phyloP scores from a whole-genome alignment of 192 early-diverging fungal genomes.

The Linnemannia elongata region DNA sequence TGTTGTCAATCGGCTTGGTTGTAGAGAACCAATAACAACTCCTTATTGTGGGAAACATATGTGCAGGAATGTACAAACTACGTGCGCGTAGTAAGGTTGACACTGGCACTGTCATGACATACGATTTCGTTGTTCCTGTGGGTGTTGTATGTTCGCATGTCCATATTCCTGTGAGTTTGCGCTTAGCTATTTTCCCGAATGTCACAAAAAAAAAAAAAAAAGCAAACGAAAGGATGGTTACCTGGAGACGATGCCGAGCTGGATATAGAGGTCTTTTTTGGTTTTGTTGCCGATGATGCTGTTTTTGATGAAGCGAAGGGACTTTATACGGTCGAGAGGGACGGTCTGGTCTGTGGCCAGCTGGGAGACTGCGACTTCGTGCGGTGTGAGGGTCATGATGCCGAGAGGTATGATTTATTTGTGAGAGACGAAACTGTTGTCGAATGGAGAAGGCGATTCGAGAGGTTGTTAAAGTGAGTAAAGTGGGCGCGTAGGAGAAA shows the following conservation, averaged over 20 bases:
- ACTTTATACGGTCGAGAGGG: slow-evolving; percentile 59
- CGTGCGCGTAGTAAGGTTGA: not conserved
- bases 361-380: slow-evolving; percentile 67
- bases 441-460: not conserved
- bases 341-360: slow-evolving; percentile 55
- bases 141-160: no score
- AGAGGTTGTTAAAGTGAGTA: not conserved
- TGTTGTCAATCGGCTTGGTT: not conserved
- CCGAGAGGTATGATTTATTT: not conserved
- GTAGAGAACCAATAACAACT: not conserved
- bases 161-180: not conserved
- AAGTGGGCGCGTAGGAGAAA: not conserved
- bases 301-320: slow-evolving; percentile 85
- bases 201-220: not conserved
- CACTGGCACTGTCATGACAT: not conserved
- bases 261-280: slow-evolving; percentile 82
- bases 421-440: not conserved
- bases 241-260: slow-evolving; percentile 73
- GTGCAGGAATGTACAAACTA: not conserved
- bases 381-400: slow-evolving; percentile 66
- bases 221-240: slow-evolving; percentile 13
- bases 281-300: slow-evolving; percentile 85
- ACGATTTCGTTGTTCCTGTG: no score
- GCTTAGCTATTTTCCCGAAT: not conserved
- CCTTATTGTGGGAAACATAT: not conserved